Base-by-base conservation (phyloP, 345 rosid genomes). In the Geranium brycei region DNA sequence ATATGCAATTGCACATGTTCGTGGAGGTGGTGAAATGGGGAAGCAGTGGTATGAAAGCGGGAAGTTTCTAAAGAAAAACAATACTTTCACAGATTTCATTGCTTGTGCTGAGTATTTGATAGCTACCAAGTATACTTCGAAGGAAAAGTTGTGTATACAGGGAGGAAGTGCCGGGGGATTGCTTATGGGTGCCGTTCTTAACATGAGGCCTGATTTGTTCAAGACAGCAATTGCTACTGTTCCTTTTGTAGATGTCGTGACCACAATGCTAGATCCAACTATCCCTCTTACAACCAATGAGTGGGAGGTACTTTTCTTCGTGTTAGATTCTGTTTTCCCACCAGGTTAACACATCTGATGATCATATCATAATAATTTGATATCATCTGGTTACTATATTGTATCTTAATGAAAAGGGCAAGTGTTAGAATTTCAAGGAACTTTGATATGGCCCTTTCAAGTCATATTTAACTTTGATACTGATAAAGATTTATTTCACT, bases 11-110 rank as follows among this genome's bases (percentile, higher is more conserved):
- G 97, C 99, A 69, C 98, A 92, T 67, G 68, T 92, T 74, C 97
- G 99, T 63, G 99, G 99, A 7, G 99, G 99, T 68, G 97, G 96
- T 65, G 99, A 90, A 79, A 85, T 93, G 90, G 99, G 99, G 70
- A 88, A 97, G 74, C 89, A 75, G 72, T 93, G 99, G 99, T 90
- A 93, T 64, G 99, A 93, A 77, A 82, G 83, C 60, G 97, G 99
- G 66, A 93, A 93, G 73, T 69, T 85, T 6, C 76, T 93, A 68
- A 81, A 82, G 79, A 92, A 93, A 71, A 87, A 83, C 51, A 93
- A 90, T 77, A 93, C 97, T 41, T 93, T 90, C 75, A 82, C 91
- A 2, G 97, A 93, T 78, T 90, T 90, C 72, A 81, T 90, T 68
- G 77, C 85, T 30, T 85, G 86, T 68, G 97, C 97, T 1, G 97